Percentiles rank a stretch among this genome's conserved stretches.
Evolutionary conservation across 192 early-diverging fungal genomes (phyloP).

Genomic region (Rhizoclosmatium globosum): DNA sequence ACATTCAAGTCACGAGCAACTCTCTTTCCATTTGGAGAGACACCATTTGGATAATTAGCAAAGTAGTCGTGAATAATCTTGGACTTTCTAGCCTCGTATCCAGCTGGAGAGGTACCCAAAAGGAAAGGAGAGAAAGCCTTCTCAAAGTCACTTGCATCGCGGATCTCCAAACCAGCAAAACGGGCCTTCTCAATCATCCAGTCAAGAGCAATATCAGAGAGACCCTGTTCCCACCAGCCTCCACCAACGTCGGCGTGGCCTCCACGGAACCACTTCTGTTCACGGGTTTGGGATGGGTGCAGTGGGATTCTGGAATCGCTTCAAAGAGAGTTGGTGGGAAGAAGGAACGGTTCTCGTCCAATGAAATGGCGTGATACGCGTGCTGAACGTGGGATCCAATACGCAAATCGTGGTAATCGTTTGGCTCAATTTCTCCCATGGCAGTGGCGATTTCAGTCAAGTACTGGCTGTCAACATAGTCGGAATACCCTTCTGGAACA

Average conservation of each 20-base stretch:
- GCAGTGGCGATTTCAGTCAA: background rate
- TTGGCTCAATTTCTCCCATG: conserved; percentile 22
- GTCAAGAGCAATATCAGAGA: conserved; percentile 24
- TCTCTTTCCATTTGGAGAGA: conserved; percentile 11
- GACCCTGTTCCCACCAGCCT: conserved; percentile 41
- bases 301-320: background rate
- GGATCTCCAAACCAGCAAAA: conserved; percentile 25
- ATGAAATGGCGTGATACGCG: conserved; percentile 34
- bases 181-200: conserved; percentile 43
- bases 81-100: background rate
- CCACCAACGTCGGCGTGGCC: conserved; percentile 39
- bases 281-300: background rate
- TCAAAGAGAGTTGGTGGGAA: conserved; percentile 33
- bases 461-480: background rate
- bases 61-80: conserved; percentile 26
- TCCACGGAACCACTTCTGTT: conserved; percentile 41
- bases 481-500: conserved; percentile 11
- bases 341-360: conserved; percentile 35
- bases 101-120: background rate
- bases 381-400: conserved; percentile 25
- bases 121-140: conserved; percentile 15
- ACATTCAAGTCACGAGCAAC: conserved; percentile 27
- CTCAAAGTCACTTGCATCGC: conserved; percentile 8
- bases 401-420: conserved; percentile 29
- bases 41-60: conserved; percentile 1